phyloP scores from a whole-genome alignment of 2,329 filamentous ascomycete genomes.

The Aspergillus eucalypticola region DNA sequence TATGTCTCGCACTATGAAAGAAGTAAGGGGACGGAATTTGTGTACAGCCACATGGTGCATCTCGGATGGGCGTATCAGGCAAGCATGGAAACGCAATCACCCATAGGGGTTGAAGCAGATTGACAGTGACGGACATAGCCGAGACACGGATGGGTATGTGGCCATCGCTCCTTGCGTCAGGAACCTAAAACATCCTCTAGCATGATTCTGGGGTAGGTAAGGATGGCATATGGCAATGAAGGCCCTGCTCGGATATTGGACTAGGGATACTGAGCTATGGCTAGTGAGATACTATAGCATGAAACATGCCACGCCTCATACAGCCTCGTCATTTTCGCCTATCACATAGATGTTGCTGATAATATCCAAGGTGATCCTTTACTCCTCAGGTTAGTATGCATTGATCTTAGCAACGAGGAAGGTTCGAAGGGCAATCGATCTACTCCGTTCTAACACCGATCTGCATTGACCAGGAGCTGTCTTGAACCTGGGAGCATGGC shows the following conservation, averaged over 20 bases:
- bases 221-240: not conserved
- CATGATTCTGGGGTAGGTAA: not conserved
- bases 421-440: not conserved
- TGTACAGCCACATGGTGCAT: not conserved
- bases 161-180: constrained; percentile 1
- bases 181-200: not conserved
- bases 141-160: not conserved
- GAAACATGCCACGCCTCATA: not conserved
- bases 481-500: too few species aligned
- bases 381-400: not conserved
- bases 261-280: not conserved
- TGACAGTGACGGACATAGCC: not conserved
- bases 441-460: not conserved
- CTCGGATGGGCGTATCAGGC: not conserved
- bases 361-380: not conserved
- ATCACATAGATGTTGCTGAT: not conserved
- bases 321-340: not conserved
- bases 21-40: not conserved
- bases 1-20: not conserved
- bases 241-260: not conserved
- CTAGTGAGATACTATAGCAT: not conserved
- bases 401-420: not conserved
- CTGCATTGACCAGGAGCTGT: too few species aligned
- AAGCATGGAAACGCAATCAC: not conserved
- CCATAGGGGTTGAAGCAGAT: not conserved